Percentiles rank a stretch among this genome's conserved stretches.
Conservation (phyloP, 495 filamentous ascomycete species). For the Aspergillus carlsbadensis region DNA sequence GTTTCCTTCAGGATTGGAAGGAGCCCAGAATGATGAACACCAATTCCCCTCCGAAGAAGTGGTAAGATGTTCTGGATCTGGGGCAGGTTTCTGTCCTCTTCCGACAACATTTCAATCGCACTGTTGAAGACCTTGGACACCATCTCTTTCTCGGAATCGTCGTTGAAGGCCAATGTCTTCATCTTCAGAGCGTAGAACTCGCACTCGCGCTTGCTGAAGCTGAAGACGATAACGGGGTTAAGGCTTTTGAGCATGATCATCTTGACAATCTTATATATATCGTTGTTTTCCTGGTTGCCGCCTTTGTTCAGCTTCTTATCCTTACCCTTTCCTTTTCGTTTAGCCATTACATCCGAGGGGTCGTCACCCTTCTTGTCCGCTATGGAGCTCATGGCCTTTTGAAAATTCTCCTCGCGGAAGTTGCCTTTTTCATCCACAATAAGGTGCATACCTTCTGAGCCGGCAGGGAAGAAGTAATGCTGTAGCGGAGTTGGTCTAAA, state of each 20-base stretch:
- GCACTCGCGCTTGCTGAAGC: constrained; percentile 96
- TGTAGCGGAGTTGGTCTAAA: constrained; percentile 95
- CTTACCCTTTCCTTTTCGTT: constrained; percentile 80
- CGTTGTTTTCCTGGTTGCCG: constrained; percentile 66
- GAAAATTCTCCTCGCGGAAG: constrained; percentile 96
- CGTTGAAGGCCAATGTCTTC: constrained; percentile 89
- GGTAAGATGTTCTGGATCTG: constrained; percentile 93
- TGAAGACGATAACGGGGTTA: constrained; percentile 98
- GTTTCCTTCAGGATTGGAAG: constrained; percentile 97
- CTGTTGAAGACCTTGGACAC: constrained; percentile 90
- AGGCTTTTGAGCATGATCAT: constrained; percentile 98
- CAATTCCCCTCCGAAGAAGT: constrained; percentile 85
- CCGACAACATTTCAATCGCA: constrained; percentile 83
- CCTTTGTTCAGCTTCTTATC: constrained; percentile 90
- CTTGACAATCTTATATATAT: constrained; percentile 95
- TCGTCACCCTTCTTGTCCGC: constrained; percentile 87
- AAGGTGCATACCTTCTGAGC: constrained; percentile 89
- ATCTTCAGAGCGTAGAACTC: constrained; percentile 83
- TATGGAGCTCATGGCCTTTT: constrained; percentile 86
- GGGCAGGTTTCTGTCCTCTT: constrained; percentile 81
- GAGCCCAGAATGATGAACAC: constrained; percentile 94
- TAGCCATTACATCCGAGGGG: constrained; percentile 71
- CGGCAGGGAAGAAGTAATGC: constrained; percentile 95
- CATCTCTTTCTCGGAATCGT: constrained; percentile 93
- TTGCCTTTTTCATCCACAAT: constrained; percentile 94